Evolutionary conservation across 2,329 filamentous ascomycete genomes (phyloP).

Genomic region (Aspergillus bombycis): DNA sequence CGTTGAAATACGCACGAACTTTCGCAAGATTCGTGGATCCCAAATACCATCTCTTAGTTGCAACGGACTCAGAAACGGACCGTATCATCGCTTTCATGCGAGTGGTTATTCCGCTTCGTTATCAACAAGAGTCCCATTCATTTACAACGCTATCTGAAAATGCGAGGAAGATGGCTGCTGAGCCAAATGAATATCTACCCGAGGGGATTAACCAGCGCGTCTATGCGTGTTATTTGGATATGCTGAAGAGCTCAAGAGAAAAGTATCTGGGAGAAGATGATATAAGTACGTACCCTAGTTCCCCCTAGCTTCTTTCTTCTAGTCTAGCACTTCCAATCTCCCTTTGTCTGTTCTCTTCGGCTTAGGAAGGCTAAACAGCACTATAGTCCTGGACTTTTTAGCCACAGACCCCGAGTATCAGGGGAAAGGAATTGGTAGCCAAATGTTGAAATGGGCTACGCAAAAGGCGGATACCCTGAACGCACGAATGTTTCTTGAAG

Average conservation of each 20-base stretch:
- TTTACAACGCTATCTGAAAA: constrained; percentile 41
- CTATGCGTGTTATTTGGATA: constrained; percentile 21
- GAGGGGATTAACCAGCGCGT: constrained; percentile 49
- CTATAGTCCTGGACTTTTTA: constrained; percentile 20
- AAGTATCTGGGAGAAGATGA: constrained; percentile 14
- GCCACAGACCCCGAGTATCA: constrained; percentile 17
- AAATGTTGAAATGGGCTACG: constrained; percentile 48
- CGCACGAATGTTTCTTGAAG: constrained; percentile 54
- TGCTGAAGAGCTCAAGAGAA: constrained; percentile 14
- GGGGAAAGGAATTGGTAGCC: constrained; percentile 19
- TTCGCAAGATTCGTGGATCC: constrained; percentile 47
- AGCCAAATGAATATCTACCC: constrained; percentile 19
- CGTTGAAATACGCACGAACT: constrained; percentile 42
- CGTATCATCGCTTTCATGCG: constrained; percentile 52
- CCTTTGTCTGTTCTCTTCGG: background rate
- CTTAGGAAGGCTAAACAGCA: background rate
- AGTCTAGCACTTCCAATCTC: background rate
- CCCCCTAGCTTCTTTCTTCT: background rate
- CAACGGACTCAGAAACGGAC: constrained; percentile 36
- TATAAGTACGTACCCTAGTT: constrained; percentile 11
- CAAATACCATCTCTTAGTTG: constrained; percentile 44
- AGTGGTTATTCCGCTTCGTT: constrained; percentile 42
- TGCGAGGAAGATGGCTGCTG: constrained; percentile 34
- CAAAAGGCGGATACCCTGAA: constrained; percentile 49
- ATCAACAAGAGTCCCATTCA: background rate